Percentiles rank a stretch among this genome's conserved stretches.
These are phyloP conservation scores for Prunus fruticosa DNA, from an alignment of 306 rosid genomes.

Conservation along the genomic window DNA sequence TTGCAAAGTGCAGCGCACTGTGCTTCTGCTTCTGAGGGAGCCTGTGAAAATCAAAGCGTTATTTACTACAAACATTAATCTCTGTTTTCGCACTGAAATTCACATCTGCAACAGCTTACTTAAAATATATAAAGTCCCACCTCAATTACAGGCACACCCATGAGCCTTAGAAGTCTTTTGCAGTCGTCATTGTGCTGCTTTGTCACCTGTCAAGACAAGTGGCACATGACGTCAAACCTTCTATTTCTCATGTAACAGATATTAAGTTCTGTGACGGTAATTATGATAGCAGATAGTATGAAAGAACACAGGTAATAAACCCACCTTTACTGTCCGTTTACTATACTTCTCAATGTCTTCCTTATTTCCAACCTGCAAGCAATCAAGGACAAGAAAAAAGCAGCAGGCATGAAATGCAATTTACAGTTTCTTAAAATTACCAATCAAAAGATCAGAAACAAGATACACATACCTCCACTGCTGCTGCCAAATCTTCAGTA, in stretches of 20 bases:
- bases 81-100: neutral
- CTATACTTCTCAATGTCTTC: slow-evolving; percentile 95
- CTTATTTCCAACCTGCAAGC: slow-evolving; percentile 61
- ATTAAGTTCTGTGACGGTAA: neutral
- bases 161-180: slow-evolving; percentile 80
- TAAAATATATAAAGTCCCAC: slow-evolving; percentile 38
- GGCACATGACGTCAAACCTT: slow-evolving; percentile 21
- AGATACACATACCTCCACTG: slow-evolving; percentile 52
- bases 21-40: slow-evolving; percentile 99
- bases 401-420: slow-evolving; percentile 17
- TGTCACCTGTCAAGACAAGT: slow-evolving; percentile 64
- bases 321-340: slow-evolving; percentile 93
- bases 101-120: neutral
- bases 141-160: slow-evolving; percentile 98
- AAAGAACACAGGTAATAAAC: slow-evolving; percentile 17
- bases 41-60: slow-evolving; percentile 48
- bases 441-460: slow-evolving; percentile 8
- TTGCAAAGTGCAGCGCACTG: slow-evolving; percentile 97
- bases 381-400: slow-evolving; percentile 18
- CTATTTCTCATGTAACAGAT: neutral
- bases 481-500: slow-evolving; percentile 64
- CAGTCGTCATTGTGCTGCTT: slow-evolving; percentile 96
- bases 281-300: neutral
- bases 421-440: neutral
- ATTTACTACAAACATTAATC: slow-evolving; percentile 2